These are phyloP conservation scores for Cryptococcus floricola DNA, from an alignment of 1,284 basidiomycete genomes.

Conservation along the genomic window DNA sequence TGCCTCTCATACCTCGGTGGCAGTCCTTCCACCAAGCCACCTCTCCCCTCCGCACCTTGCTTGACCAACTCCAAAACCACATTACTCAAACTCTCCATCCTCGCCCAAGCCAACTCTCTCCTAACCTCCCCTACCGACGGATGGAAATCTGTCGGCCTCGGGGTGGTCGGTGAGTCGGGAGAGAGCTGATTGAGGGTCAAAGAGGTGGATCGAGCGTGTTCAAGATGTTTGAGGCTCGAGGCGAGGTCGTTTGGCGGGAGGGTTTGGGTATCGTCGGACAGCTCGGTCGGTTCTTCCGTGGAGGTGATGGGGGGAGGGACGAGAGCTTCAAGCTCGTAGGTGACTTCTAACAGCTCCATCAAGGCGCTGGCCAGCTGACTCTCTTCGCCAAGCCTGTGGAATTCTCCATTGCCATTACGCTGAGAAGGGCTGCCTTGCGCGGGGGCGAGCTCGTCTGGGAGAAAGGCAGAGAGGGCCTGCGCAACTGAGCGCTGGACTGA, in stretches of 20 bases:
- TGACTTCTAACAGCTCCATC: constrained; percentile 37
- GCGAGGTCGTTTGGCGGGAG: constrained; percentile 5
- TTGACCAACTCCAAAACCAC: constrained; percentile 21
- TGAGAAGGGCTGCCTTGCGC: neutral
- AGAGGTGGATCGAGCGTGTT: constrained; percentile 1
- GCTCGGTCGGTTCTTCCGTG: neutral
- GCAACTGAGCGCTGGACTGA: constrained; percentile 31
- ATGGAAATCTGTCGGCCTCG: constrained; percentile 7
- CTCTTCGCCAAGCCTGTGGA: constrained; percentile 2
- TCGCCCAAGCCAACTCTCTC: constrained; percentile 33
- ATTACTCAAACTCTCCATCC: constrained; percentile 27
- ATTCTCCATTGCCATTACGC: neutral
- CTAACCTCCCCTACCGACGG: constrained; percentile 21
- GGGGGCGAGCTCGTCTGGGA: constrained; percentile 11
- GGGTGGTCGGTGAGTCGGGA: constrained; percentile 2
- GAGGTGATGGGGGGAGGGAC: constrained; percentile 12
- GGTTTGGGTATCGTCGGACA: neutral
- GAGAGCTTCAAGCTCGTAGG: constrained; percentile 38
- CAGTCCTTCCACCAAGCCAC: neutral
- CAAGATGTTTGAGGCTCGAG: constrained; percentile 1
- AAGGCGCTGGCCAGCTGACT: constrained; percentile 26
- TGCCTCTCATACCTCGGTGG: constrained; percentile 12
- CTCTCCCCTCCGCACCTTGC: neutral
- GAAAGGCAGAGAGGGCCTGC: constrained; percentile 22
- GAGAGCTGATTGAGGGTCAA: neutral